Percentiles rank a stretch among this genome's conserved stretches.
Evolutionary conservation across 306 rosid genomes (phyloP).

Genomic region (Rubus idaeus): DNA sequence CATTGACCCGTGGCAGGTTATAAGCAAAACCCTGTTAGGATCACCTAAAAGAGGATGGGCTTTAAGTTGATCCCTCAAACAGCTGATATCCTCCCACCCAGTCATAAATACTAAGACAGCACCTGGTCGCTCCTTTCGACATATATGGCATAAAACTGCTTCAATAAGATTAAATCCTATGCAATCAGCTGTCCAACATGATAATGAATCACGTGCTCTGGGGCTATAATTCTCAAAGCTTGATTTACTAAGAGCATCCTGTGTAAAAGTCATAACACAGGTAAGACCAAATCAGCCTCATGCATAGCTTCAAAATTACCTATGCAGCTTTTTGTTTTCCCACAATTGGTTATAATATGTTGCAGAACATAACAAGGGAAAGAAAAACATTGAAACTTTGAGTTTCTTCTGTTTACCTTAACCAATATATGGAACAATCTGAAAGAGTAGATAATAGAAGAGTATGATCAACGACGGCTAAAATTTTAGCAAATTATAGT

Average conservation of each 20-base stretch:
- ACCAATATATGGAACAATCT: neutral
- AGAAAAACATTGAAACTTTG: neutral
- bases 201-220: constrained; percentile 74
- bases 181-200: constrained; percentile 86
- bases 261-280: constrained; percentile 34
- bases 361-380: neutral
- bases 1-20: constrained; percentile 97
- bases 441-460: neutral
- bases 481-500: neutral
- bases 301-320: constrained; percentile 23
- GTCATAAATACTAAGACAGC: constrained; percentile 96
- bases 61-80: constrained; percentile 89
- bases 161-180: constrained; percentile 95
- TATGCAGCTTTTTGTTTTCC: neutral
- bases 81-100: constrained; percentile 97
- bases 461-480: neutral
- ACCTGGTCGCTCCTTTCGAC: constrained; percentile 93
- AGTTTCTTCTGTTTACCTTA: neutral
- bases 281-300: constrained; percentile 13
- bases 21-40: constrained; percentile 88
- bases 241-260: constrained; percentile 89
- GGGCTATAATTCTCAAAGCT: constrained; percentile 80
- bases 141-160: constrained; percentile 92
- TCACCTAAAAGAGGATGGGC: constrained; percentile 96
- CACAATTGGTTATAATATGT: neutral